These are phyloP conservation scores for Trichoderma sp. DNA, from an alignment of 2,329 filamentous ascomycete genomes.

Conservation along the genomic window DNA sequence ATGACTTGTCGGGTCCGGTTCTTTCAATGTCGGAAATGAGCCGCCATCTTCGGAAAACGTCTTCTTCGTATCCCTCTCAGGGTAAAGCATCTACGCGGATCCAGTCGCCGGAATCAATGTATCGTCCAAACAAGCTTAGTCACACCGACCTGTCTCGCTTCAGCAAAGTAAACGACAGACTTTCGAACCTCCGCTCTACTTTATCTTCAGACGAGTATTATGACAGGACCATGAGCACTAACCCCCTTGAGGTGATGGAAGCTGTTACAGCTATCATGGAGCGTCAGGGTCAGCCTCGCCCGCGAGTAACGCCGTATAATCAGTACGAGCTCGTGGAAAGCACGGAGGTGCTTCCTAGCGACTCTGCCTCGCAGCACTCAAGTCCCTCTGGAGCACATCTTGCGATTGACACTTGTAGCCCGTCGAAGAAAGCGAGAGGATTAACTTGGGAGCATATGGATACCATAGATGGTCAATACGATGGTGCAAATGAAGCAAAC, in stretches of 20 bases:
- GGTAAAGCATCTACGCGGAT: constrained; percentile 24
- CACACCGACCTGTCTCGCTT: constrained; percentile 33
- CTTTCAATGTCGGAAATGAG: background rate
- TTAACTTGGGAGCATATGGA: constrained; percentile 8
- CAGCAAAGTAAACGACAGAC: constrained; percentile 30
- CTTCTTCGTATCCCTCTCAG: constrained; percentile 34
- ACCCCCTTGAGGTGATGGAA: constrained; percentile 24
- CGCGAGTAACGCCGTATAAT: constrained; percentile 26
- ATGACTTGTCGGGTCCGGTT: background rate
- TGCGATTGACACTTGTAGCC: background rate
- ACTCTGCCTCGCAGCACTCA: constrained; percentile 25
- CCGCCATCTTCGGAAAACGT: constrained; percentile 28
- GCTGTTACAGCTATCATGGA: constrained; percentile 27
- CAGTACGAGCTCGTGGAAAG: constrained; percentile 31
- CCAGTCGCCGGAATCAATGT: constrained; percentile 31
- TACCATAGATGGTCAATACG: constrained; percentile 26
- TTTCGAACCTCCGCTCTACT: constrained; percentile 32
- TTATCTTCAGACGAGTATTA: background rate
- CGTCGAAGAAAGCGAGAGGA: background rate
- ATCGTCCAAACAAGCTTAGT: constrained; percentile 27
- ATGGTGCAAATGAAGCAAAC: constrained; percentile 26
- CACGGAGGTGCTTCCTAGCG: constrained; percentile 28
- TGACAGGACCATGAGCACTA: constrained; percentile 22
- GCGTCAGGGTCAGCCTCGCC: constrained; percentile 28
- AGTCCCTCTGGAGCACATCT: background rate